Evolutionary conservation across 2,329 filamentous ascomycete genomes (phyloP).

Genomic region (Aspergillus tanneri): DNA sequence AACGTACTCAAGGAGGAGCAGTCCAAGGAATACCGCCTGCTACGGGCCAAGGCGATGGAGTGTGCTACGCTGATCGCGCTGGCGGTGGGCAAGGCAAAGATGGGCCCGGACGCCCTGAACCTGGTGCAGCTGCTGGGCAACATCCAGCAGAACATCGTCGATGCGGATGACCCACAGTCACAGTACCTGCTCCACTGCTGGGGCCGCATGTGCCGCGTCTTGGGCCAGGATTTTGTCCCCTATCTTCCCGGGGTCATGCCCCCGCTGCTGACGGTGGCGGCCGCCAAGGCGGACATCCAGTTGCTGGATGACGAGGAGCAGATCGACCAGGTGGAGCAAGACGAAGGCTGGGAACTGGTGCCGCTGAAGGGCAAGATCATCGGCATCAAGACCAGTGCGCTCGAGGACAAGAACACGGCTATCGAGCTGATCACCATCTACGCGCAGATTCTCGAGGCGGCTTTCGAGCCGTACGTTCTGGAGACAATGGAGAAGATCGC

Average conservation of each 20-base stretch:
- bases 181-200: slow-evolving; percentile 98
- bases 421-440: slow-evolving; percentile 98
- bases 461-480: slow-evolving; percentile 86
- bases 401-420: slow-evolving; percentile 99
- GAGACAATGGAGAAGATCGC: slow-evolving; percentile 97
- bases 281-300: slow-evolving; percentile 95
- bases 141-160: slow-evolving; percentile 82
- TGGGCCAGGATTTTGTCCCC: slow-evolving; percentile 85
- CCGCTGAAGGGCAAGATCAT: slow-evolving; percentile 97
- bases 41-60: slow-evolving; percentile 98
- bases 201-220: slow-evolving; percentile 96
- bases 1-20: slow-evolving; percentile 85
- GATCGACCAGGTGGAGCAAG: slow-evolving; percentile 85
- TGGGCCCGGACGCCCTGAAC: slow-evolving; percentile 81
- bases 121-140: slow-evolving; percentile 83
- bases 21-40: slow-evolving; percentile 85
- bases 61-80: slow-evolving; percentile 92
- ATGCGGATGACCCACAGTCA: slow-evolving; percentile 90
- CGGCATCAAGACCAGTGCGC: slow-evolving; percentile 91
- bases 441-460: slow-evolving; percentile 87
- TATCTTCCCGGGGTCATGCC: slow-evolving; percentile 94
- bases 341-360: slow-evolving; percentile 96
- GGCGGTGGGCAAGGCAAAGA: slow-evolving; percentile 88
- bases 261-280: slow-evolving; percentile 83
- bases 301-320: slow-evolving; percentile 93